Percentiles rank a stretch among this genome's conserved stretches.
Conservation (phyloP, 2,329 filamentous ascomycete genomes). For the Pseudogymnoascus pannorum region DNA sequence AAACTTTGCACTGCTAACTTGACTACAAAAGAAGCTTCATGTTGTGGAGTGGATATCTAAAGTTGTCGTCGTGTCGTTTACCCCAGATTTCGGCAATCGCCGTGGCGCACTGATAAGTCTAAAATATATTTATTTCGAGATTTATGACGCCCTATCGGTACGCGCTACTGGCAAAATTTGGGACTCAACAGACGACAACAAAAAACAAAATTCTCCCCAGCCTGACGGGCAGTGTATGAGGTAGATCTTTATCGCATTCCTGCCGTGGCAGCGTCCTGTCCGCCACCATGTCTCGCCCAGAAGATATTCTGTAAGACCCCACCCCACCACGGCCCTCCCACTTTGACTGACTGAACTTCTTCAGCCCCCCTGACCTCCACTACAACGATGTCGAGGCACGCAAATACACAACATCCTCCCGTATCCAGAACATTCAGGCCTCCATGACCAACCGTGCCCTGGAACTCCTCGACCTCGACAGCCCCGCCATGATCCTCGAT, state of each 20-base stretch:
- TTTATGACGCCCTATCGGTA: slow-evolving; percentile 3
- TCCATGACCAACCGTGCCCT: slow-evolving; percentile 91
- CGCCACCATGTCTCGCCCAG: slow-evolving; percentile 83
- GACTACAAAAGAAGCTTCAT: neutral
- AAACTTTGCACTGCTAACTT: slow-evolving; percentile 3
- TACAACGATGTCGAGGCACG: slow-evolving; percentile 93
- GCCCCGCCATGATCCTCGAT: slow-evolving; percentile 85
- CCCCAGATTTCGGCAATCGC: slow-evolving; percentile 6
- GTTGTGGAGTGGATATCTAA: neutral
- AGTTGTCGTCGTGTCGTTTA: slow-evolving; percentile 7
- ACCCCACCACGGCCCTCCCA: slow-evolving; percentile 14
- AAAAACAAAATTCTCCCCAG: neutral
- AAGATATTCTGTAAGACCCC: slow-evolving; percentile 73
- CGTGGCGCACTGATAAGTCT: slow-evolving; percentile 8
- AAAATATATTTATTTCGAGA: slow-evolving; percentile 9
- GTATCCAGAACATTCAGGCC: slow-evolving; percentile 92
- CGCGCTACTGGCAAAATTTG: neutral
- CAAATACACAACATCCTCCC: slow-evolving; percentile 95
- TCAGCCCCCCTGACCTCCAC: slow-evolving; percentile 86
- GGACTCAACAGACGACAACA: neutral
- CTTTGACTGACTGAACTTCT: slow-evolving; percentile 19
- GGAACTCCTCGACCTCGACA: slow-evolving; percentile 73
- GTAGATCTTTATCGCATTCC: slow-evolving; percentile 5
- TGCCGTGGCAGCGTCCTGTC: slow-evolving; percentile 21
- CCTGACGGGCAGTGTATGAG: neutral